Conservation (phyloP, 257 asterid genomes). For the Parsonsia alboflavescens region DNA sequence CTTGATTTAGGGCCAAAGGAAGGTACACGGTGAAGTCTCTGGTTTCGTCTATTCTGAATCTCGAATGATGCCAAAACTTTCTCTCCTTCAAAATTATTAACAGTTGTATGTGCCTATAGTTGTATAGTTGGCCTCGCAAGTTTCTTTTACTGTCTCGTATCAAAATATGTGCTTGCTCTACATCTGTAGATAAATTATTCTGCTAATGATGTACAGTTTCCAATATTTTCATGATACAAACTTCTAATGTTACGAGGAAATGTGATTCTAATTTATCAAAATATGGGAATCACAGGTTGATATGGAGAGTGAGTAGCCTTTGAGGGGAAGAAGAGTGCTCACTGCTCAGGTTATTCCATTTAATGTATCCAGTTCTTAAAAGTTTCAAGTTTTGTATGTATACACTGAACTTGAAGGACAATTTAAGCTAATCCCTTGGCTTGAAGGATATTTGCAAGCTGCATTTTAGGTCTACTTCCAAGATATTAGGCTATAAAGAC, state of each 20-base stretch:
- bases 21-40: neutral
- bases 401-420: neutral
- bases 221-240: neutral
- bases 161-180: neutral
- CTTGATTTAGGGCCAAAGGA: neutral
- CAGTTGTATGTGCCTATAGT: neutral
- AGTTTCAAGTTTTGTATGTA: neutral
- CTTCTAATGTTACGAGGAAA: neutral
- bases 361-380: neutral
- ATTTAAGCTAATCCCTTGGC: neutral
- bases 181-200: neutral
- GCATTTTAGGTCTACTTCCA: neutral
- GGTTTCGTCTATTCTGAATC: no score
- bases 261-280: neutral
- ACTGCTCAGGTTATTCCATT: neutral
- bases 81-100: neutral
- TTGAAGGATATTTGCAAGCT: neutral
- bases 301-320: neutral
- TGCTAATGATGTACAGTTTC: neutral
- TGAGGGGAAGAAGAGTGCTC: neutral
- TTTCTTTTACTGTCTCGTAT: neutral
- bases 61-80: neutral
- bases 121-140: neutral
- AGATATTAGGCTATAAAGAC: neutral
- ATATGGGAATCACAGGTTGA: neutral